phyloP scores from a whole-genome alignment of 257 asterid genomes.

The Solanum clarkiae region DNA sequence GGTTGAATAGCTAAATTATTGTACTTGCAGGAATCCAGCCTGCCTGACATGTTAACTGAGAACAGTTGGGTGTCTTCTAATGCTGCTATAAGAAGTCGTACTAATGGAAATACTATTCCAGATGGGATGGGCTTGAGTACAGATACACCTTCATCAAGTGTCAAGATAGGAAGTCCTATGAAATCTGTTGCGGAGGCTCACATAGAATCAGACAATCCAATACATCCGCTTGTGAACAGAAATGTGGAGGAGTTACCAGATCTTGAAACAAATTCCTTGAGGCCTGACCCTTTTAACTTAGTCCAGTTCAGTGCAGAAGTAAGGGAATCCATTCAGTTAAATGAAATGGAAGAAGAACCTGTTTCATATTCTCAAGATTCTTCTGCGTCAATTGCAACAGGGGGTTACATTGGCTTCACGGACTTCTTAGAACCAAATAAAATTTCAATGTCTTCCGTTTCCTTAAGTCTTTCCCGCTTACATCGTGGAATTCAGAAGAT shows the following conservation, averaged over 20 bases:
- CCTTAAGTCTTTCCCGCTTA: constrained; percentile 36
- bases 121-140: constrained; percentile 15
- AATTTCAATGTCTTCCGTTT: constrained; percentile 42
- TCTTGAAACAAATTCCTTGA: constrained; percentile 19
- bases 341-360: constrained; percentile 54
- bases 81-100: constrained; percentile 57
- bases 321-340: constrained; percentile 18
- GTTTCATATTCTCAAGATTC: constrained; percentile 24
- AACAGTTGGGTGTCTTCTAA: constrained; percentile 84
- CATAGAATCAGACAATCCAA: constrained; percentile 27
- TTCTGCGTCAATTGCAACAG: constrained; percentile 9
- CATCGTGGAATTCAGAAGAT: constrained; percentile 50
- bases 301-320: constrained; percentile 24
- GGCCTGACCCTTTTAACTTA: constrained; percentile 34
- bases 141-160: constrained; percentile 35
- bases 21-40: constrained; percentile 36
- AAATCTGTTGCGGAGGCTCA: not conserved
- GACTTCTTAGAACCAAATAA: constrained; percentile 46
- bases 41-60: constrained; percentile 70
- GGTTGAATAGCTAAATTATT: constrained; percentile 22
- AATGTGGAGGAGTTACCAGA: constrained; percentile 13
- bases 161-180: constrained; percentile 4
- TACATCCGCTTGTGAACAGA: constrained; percentile 17
- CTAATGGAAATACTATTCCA: not conserved
- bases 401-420: constrained; percentile 12